Evolutionary conservation across 352 stramenopile genomes (phyloP).

Genomic region (Phytophthora sp.): DNA sequence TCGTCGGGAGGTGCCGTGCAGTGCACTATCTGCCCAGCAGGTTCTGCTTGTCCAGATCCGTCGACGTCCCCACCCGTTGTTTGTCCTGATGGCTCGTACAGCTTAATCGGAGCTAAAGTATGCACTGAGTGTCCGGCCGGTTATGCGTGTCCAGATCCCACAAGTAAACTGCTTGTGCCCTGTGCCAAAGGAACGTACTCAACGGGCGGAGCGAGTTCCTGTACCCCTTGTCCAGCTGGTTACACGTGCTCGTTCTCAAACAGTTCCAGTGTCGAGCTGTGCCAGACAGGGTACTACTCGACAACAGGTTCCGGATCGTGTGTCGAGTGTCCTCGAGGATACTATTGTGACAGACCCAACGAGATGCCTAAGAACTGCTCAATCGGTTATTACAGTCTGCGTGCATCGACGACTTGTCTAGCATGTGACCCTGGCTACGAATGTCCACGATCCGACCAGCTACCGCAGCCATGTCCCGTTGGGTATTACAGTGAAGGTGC

Average conservation of each 20-base stretch:
- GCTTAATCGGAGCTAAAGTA: conserved; percentile 44
- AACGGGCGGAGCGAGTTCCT: conserved; percentile 51
- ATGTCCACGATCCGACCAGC: conserved; percentile 73
- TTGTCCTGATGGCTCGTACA: conserved; percentile 72
- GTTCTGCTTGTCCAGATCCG: conserved; percentile 57
- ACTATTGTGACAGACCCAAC: conserved; percentile 72
- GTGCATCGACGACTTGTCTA: conserved; percentile 68
- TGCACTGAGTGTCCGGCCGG: conserved; percentile 75
- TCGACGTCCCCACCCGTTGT: conserved; percentile 33
- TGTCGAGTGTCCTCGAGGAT: conserved; percentile 80
- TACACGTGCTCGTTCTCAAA: conserved; percentile 77
- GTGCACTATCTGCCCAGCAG: conserved; percentile 75
- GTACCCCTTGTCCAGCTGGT: conserved; percentile 77
- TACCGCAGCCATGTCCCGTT: conserved; percentile 82
- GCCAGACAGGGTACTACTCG: conserved; percentile 76
- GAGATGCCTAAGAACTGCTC: conserved; percentile 75
- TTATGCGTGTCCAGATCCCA: conserved; percentile 76
- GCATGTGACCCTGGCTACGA: conserved; percentile 85
- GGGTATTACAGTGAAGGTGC: conserved; percentile 88
- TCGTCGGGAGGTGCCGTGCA: conserved; percentile 39
- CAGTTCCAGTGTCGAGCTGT: conserved; percentile 61
- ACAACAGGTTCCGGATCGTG: conserved; percentile 59
- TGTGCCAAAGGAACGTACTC: conserved; percentile 70
- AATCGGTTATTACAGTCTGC: conserved; percentile 81
- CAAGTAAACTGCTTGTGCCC: conserved; percentile 46